Percentiles rank a stretch among this genome's conserved stretches.
phyloP scores from a whole-genome alignment of 2,329 filamentous ascomycete genomes.

The Paracoccidioides brasiliensis region DNA sequence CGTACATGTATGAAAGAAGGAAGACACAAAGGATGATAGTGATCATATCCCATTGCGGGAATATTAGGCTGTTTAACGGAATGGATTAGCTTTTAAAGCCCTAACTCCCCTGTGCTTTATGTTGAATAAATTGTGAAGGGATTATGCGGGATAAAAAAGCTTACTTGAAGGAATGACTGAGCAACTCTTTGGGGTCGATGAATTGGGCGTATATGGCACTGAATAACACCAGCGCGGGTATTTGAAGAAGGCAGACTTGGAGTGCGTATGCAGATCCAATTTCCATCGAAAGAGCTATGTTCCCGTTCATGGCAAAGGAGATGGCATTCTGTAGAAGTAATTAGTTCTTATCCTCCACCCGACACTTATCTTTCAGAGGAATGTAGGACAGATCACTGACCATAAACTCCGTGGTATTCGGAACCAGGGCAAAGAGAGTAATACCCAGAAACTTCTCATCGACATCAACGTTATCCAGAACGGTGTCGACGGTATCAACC shows the following conservation, averaged over 20 bases:
- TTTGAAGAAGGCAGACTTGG: slow-evolving; percentile 89
- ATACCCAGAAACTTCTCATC: slow-evolving; percentile 97
- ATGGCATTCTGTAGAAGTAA: slow-evolving; percentile 65
- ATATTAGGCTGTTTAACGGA: slow-evolving; percentile 52
- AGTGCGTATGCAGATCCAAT: slow-evolving; percentile 95
- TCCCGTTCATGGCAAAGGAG: slow-evolving; percentile 98
- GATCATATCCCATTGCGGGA: slow-evolving; percentile 98
- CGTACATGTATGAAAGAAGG: slow-evolving; percentile 91
- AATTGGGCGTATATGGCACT: slow-evolving; percentile 58
- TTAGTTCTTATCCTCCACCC: slow-evolving; percentile 5
- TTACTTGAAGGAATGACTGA: slow-evolving; percentile 42
- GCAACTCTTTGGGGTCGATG: slow-evolving; percentile 41
- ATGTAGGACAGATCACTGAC: slow-evolving; percentile 38
- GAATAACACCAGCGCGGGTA: slow-evolving; percentile 84
- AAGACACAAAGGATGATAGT: slow-evolving; percentile 94
- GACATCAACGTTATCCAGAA: slow-evolving; percentile 76
- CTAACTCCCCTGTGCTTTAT: not conserved
- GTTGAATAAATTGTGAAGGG: not conserved
- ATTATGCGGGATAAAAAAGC: slow-evolving; percentile 10
- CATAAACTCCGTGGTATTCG: slow-evolving; percentile 95
- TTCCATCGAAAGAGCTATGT: slow-evolving; percentile 97
- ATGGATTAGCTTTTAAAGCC: not conserved
- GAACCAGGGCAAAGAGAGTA: slow-evolving; percentile 88
- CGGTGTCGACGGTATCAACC: slow-evolving; percentile 94
- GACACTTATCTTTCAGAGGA: not conserved